phyloP scores from a whole-genome alignment of 306 rosid genomes.

The apple (Malus domestica) region DNA sequence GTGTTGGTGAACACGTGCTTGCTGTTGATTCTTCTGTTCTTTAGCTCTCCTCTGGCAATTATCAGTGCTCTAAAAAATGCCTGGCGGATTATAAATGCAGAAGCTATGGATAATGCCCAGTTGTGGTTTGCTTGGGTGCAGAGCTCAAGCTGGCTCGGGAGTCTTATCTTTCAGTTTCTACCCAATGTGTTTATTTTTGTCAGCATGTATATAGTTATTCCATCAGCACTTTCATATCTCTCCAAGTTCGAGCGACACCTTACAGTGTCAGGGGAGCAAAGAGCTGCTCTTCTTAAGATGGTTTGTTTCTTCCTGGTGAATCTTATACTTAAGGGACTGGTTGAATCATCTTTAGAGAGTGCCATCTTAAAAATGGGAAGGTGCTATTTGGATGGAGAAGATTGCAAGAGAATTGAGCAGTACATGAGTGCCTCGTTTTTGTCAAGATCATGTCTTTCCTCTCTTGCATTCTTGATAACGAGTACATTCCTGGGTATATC shows the following conservation, averaged over 20 bases:
- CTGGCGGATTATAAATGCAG: slow-evolving; percentile 79
- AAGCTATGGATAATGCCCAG: slow-evolving; percentile 93
- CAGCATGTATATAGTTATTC: slow-evolving; percentile 86
- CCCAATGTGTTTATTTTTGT: slow-evolving; percentile 86
- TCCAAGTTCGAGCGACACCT: slow-evolving; percentile 88
- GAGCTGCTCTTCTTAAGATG: slow-evolving; percentile 90
- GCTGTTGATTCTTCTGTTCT: slow-evolving; percentile 70
- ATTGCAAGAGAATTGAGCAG: slow-evolving; percentile 96
- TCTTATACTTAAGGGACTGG: slow-evolving; percentile 81
- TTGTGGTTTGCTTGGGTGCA: slow-evolving; percentile 85
- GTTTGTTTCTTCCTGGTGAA: slow-evolving; percentile 96
- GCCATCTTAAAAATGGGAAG: slow-evolving; percentile 76
- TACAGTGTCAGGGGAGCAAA: slow-evolving; percentile 92
- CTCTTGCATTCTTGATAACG: slow-evolving; percentile 84
- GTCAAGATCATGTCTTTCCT: slow-evolving; percentile 90
- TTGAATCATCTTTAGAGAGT: slow-evolving; percentile 86
- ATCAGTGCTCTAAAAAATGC: slow-evolving; percentile 77
- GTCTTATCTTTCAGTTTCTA: slow-evolving; percentile 83
- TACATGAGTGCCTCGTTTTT: slow-evolving; percentile 91
- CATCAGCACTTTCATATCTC: slow-evolving; percentile 84
- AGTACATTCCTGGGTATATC: slow-evolving; percentile 95
- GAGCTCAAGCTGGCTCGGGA: slow-evolving; percentile 88
- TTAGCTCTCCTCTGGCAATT: slow-evolving; percentile 93
- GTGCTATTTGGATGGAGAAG: slow-evolving; percentile 89
- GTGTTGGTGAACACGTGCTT: slow-evolving; percentile 76